Conservation (phyloP, 2,329 filamentous ascomycete species). For the Endothia cerciana region DNA sequence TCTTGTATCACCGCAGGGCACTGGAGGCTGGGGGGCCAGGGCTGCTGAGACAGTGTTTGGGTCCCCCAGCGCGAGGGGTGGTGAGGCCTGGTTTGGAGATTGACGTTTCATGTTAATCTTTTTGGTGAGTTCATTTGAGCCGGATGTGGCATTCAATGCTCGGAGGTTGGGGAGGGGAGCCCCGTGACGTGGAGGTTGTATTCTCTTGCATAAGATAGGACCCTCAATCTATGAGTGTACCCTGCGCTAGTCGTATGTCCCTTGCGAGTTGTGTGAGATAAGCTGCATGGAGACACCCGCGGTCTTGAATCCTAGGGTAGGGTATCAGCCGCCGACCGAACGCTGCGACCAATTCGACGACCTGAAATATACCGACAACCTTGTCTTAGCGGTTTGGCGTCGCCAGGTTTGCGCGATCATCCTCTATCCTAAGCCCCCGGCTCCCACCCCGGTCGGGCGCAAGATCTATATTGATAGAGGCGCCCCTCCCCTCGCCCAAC, state of each 20-base stretch:
- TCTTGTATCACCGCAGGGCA: constrained; percentile 16
- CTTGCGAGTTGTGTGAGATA: not conserved
- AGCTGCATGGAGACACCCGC: no score
- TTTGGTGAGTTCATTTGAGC: constrained; percentile 8
- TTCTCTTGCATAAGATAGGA: not conserved
- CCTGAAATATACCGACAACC: no score
- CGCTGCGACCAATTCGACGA: no score
- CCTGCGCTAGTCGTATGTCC: not conserved
- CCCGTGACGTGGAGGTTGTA: not conserved
- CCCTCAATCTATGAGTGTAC: not conserved
- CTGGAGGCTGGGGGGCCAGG: not conserved
- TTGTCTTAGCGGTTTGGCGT: no score
- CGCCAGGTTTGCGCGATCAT: no score
- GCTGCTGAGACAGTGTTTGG: constrained; percentile 11
- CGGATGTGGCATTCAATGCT: not conserved
- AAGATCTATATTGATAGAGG: no score
- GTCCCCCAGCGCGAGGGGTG: constrained; percentile 8
- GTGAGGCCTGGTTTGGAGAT: constrained; percentile 23
- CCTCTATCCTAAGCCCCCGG: no score
- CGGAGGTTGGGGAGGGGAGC: not conserved
- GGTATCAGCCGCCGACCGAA: no score
- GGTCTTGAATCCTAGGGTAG: no score
- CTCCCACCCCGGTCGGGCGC: no score
- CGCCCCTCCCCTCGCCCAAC: no score
- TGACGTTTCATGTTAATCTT: constrained; percentile 1